Base-by-base conservation (phyloP, 2,329 filamentous ascomycete genomes). In the Ascochyta koolunga region DNA sequence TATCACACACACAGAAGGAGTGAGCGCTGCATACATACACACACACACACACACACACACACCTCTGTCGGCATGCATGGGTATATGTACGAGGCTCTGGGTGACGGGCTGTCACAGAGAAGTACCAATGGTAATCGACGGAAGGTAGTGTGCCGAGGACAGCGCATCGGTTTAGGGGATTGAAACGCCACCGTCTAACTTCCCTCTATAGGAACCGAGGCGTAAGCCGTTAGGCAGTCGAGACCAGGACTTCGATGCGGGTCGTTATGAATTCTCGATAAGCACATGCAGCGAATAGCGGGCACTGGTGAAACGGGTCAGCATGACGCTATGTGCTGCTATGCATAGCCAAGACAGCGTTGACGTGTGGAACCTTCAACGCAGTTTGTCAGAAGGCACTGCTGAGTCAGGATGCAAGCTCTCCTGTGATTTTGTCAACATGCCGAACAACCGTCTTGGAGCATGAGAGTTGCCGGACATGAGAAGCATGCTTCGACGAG, bases 21-120 rank as follows among this genome's bases (percentile, higher is more conserved):
- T 29, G 16, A 52, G 48, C 60, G 50, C 43, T 53, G 64, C 64
- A 67, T 61, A 10, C 52, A 61, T 58, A n/a, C n/a, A n/a, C n/a
- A n/a, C n/a, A n/a, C n/a, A n/a, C n/a, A n/a, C n/a, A n/a, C n/a
- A n/a, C n/a, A n/a, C n/a, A n/a, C n/a, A n/a, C n/a, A n/a, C n/a
- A n/a, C 36, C 10, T 19, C 10, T 38, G 38, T 47, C 39, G 32
- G 36, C 38, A 38, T 27, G 33, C 58, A 59, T 61, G 47, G 49
- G 56, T 62, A 58, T 53, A 58, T 62, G 46, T 54, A 41, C 29
- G 29, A 31, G 40, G 18, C 27, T 36, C 21, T 10, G 16, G 9
- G 39, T 38, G 16, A 24, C n/a, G 21, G 21, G 27, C 50, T 31
- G 29, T 46, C 36, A 47, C 45, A 45, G 5, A 2, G 10, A 33